Evolutionary conservation across 371 early-diverging fungal species (phyloP), one percentile per base, ranked within the genome.

Genomic region (Parasitella parasitica): DNA sequence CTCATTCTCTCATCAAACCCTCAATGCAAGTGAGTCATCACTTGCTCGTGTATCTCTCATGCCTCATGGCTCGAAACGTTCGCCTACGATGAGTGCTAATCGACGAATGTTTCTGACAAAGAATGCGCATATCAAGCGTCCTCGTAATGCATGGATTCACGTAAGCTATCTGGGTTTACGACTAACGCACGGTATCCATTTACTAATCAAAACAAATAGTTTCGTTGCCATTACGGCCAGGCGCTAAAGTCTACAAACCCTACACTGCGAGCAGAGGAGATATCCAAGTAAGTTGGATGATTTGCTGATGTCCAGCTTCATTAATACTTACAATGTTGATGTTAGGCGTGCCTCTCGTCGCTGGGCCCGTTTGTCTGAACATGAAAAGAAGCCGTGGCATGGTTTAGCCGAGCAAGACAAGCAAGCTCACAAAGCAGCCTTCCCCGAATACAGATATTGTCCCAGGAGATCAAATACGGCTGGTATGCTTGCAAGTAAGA

Each of bases 351-450:
- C 78, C 36, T 78, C 78, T 22, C 69, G 73, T 46, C 69, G 76
- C 26, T 78, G 78, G 78, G 65, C 76, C 34, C 61, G 59, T 28
- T 57, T 78, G 46, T 64, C 78, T 36, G 78, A 78, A 50, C 64
- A 64, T 30, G 76, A 78, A 71, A 78, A 78, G 62, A 76, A 72
- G 43, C 78, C 78, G 34, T 78, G 79, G 79, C 73, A 78, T 65
- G 70, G 68, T 51, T 50, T 78, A 35, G 78, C 78, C 7, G 78
- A 78, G 59, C 75, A 78, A 51, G 75, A 75, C 54, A 78, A 75
- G 48, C 57, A 69, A 26, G 78, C 78, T 5, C 79, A 78, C 48
- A 76, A 76, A 54, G 79, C 73, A 67, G 79, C 79, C 1, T 78
- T 78, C 55, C 79, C 79, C 27, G 72, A 73, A 37, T 78, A 78